Conservation (phyloP, 2,329 filamentous ascomycete genomes). For the Ascocoryne sarcoides region DNA sequence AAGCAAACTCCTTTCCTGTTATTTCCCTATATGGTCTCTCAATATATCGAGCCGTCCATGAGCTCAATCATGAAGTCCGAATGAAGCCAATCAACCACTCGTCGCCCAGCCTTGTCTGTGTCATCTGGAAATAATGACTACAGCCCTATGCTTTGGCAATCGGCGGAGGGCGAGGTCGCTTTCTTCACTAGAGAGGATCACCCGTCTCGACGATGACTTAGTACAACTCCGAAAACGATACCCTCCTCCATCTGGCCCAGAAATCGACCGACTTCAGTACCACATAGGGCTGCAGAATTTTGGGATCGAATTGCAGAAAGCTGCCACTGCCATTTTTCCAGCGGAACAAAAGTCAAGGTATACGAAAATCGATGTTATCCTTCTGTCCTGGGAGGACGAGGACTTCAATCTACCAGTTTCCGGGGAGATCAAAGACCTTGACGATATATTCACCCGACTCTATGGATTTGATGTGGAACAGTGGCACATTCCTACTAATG, state of each 20-base stretch:
- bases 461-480: constrained; percentile 18
- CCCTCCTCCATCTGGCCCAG: neutral
- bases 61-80: no score
- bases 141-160: no score
- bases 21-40: no score
- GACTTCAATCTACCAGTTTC: constrained; percentile 4
- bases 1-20: no score
- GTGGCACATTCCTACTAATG: constrained; percentile 15
- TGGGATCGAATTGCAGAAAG: constrained; percentile 15
- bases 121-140: no score
- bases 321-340: constrained; percentile 18
- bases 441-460: constrained; percentile 12
- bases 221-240: no score
- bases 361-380: constrained; percentile 16
- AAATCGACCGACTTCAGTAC: constrained; percentile 11
- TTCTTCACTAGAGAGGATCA: no score
- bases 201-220: no score
- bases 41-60: no score
- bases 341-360: constrained; percentile 9
- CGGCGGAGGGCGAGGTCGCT: no score
- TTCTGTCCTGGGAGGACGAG: constrained; percentile 10
- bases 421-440: constrained; percentile 11
- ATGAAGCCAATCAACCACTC: no score
- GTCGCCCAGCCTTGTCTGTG: no score
- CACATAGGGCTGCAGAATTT: constrained; percentile 15